phyloP scores from a whole-genome alignment of 495 filamentous ascomycete genomes.

The Penicillium robsamsonii region DNA sequence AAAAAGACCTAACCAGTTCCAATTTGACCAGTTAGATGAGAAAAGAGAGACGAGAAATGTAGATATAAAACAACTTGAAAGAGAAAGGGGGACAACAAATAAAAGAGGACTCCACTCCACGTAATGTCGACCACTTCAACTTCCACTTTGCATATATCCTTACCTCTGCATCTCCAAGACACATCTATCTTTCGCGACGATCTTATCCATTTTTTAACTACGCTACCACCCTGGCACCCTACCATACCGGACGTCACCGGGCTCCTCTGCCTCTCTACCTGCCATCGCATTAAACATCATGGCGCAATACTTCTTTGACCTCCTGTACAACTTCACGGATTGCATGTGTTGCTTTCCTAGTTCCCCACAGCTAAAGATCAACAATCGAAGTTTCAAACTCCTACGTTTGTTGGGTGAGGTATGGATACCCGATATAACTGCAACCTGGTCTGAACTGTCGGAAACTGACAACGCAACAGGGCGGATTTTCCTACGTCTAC shows the following conservation, averaged over 20 bases:
- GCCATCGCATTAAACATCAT: conserved; percentile 43
- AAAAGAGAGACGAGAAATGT: neutral
- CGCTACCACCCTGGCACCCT: neutral
- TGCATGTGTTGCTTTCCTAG: conserved; percentile 95
- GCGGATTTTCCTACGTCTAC: conserved; percentile 98
- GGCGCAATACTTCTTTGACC: conserved; percentile 83
- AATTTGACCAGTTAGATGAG: neutral
- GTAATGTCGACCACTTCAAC: conserved; percentile 6
- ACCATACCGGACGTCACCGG: neutral
- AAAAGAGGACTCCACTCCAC: conserved; percentile 14
- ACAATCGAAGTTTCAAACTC: conserved; percentile 92
- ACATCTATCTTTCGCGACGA: neutral
- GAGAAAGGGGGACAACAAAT: conserved; percentile 31
- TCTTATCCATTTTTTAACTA: conserved; percentile 2
- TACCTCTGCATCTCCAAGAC: conserved; percentile 7
- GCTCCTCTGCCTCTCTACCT: neutral
- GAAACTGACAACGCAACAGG: conserved; percentile 44
- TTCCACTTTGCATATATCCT: conserved; percentile 16
- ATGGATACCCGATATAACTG: conserved; percentile 19
- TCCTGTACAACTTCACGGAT: conserved; percentile 85
- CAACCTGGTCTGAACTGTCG: conserved; percentile 7
- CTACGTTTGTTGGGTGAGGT: conserved; percentile 88
- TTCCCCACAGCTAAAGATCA: conserved; percentile 91
- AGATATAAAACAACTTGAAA: conserved; percentile 6
- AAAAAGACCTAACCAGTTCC: neutral